phyloP scores from a whole-genome alignment of 1,284 basidiomycete genomes.

The Fomes fomentarius region DNA sequence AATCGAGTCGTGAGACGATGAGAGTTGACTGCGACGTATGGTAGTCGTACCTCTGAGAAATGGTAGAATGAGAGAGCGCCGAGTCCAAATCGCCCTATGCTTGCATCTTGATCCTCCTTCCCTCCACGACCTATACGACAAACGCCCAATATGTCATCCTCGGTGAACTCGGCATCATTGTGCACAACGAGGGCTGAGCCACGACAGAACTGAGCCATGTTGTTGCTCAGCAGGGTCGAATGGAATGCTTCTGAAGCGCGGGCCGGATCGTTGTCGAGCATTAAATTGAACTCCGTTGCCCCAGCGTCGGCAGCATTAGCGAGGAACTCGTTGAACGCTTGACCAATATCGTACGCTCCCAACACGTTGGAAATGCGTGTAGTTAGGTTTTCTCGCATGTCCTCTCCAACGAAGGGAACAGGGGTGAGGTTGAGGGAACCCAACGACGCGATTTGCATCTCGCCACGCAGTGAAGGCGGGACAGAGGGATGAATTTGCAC shows the following conservation, averaged over 20 bases:
- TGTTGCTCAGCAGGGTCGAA: constrained; percentile 33
- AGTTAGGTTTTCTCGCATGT: constrained; percentile 35
- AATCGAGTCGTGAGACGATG: background rate
- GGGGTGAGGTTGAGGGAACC: constrained; percentile 16
- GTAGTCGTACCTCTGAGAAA: constrained; percentile 45
- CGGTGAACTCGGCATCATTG: constrained; percentile 45
- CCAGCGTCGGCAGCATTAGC: constrained; percentile 54
- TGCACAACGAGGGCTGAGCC: constrained; percentile 44
- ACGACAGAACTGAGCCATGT: constrained; percentile 36
- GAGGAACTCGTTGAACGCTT: constrained; percentile 49
- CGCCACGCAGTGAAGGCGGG: background rate
- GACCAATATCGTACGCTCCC: constrained; percentile 41
- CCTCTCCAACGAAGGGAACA: constrained; percentile 20
- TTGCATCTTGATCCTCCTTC: constrained; percentile 39
- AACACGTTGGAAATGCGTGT: constrained; percentile 35
- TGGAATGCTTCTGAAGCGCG: constrained; percentile 5
- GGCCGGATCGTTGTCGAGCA: constrained; percentile 36
- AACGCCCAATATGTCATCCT: constrained; percentile 48
- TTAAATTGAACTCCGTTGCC: constrained; percentile 42
- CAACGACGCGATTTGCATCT: constrained; percentile 13
- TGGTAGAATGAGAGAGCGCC: constrained; percentile 54
- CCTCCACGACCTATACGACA: constrained; percentile 46
- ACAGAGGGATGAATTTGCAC: constrained; percentile 8
- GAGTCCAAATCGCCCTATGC: constrained; percentile 53
- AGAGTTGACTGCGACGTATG: background rate